Conservation (phyloP, 2,329 filamentous ascomycete genomes). For the Penicillium freii region DNA sequence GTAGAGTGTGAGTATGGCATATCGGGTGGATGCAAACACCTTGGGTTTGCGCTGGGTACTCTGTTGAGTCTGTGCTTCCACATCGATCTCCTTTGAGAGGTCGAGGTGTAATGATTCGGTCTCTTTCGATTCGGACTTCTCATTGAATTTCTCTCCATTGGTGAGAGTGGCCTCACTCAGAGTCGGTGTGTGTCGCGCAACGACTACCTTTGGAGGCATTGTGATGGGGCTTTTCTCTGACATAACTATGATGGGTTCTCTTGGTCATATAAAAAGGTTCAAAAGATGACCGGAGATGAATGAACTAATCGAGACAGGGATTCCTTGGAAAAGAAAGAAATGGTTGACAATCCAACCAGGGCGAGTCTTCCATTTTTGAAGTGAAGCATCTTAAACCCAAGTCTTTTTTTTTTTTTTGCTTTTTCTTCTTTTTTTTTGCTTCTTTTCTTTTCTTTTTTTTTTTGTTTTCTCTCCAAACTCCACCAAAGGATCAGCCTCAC, state of each 20-base stretch:
- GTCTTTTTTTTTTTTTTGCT: neutral
- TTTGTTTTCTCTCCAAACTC: neutral
- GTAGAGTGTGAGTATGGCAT: slow-evolving; percentile 41
- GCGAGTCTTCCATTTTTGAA: slow-evolving; percentile 5
- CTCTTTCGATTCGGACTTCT: slow-evolving; percentile 13
- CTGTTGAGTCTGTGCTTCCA: slow-evolving; percentile 34
- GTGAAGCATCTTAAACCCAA: slow-evolving; percentile 1
- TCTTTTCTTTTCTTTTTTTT: neutral
- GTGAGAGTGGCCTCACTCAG: slow-evolving; percentile 22
- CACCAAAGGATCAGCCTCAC: slow-evolving; percentile 1
- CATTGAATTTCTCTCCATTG: slow-evolving; percentile 18
- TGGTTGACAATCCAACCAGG: slow-evolving; percentile 22
- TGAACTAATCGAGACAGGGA: neutral
- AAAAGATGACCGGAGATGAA: slow-evolving; percentile 16
- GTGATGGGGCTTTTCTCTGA: slow-evolving; percentile 19
- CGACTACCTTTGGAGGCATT: slow-evolving; percentile 6
- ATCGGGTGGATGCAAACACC: slow-evolving; percentile 35
- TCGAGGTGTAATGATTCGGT: slow-evolving; percentile 4
- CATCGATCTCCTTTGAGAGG: slow-evolving; percentile 15
- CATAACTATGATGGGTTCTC: slow-evolving; percentile 13
- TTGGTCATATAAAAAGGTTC: slow-evolving; percentile 13
- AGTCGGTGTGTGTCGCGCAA: slow-evolving; percentile 1
- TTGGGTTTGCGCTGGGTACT: slow-evolving; percentile 21
- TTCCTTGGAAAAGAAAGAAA: neutral
- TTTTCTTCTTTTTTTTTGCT: neutral